Evolutionary conservation across 2,329 filamentous ascomycete species (phyloP).

Genomic region (Fusarium haematococcum): DNA sequence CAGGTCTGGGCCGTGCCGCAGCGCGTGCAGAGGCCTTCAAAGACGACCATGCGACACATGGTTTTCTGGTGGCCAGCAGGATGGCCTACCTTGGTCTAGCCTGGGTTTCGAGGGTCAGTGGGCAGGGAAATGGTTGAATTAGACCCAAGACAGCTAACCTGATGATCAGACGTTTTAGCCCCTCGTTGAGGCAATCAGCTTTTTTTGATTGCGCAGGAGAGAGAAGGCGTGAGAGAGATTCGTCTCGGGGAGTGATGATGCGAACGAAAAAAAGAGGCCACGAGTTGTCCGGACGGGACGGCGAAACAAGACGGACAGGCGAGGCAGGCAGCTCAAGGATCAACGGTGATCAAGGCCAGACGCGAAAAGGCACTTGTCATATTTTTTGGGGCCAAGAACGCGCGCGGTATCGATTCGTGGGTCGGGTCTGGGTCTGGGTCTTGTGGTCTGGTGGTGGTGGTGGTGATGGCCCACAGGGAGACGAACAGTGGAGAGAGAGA

Average conservation of each 20-base stretch:
- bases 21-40: slow-evolving; percentile 57
- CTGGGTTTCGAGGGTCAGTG: neutral
- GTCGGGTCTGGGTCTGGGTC: neutral
- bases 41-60: slow-evolving; percentile 63
- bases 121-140: neutral
- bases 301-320: neutral
- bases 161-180: neutral
- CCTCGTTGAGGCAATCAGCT: neutral
- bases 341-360: neutral
- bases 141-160: neutral
- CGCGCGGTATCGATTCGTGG: neutral
- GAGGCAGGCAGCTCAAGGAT: neutral
- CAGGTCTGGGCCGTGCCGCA: slow-evolving; percentile 56
- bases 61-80: neutral
- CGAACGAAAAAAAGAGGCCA: neutral
- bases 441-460: neutral
- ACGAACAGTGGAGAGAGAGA: neutral
- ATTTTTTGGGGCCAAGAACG: neutral
- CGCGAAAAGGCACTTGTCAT: slow-evolving; percentile 6
- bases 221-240: neutral
- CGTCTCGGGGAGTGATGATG: slow-evolving; percentile 1
- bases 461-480: neutral
- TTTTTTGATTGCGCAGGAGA: neutral
- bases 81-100: neutral
- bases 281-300: neutral